Base-by-base conservation (phyloP, 805 yeast genomes). In the Metschnikowia lachancei region DNA sequence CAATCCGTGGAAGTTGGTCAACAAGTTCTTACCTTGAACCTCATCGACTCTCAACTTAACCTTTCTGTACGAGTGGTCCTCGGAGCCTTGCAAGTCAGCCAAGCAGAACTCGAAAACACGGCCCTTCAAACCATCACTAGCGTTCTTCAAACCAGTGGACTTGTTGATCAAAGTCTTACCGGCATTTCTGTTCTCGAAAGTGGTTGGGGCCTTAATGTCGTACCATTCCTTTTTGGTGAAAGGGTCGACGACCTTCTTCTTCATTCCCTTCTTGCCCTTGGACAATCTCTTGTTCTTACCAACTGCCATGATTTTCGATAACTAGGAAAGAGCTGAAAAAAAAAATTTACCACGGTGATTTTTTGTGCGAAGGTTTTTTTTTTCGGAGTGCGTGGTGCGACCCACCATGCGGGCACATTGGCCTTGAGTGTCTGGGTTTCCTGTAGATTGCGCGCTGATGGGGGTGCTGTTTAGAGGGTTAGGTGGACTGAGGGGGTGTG, bases 181-280 rank as follows among this genome's bases (percentile, higher is more conserved):
- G 71, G 90, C 97, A 68, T 87, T 88, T 80, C 97, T 91, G 87
- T 88, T 89, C 78, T 91, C 97, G 69, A 91, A 92, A 66, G 97
- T 90, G 67, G 97, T 85, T 70, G 98, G 98, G 62, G 98, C 98
- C 82, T 91, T 90, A 79, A 91, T 88, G 76, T 87, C 95, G 76
- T 80, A 91, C 98, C 98, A 92, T 68, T 91, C 98, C 81, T 92
- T 92, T 78, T 91, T 90, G 85, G 96, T 82, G 94, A 92, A 92
- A 72, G 98, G 98, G 83, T 92, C 99, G 64, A 90, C 95, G 72
- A 87, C 94, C 85, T 85, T 92, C 95, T 92, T 94, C 95, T 92
- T 92, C 76, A 89, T 79, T 70, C 98, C 97, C 80, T 92, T 92
- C 89, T 86, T 85, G 71, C 94, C 92, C 74, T 79, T 78, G 73